Percentiles rank a stretch among this genome's conserved stretches.
Evolutionary conservation across 177 flowering plant genomes (phyloP).

Genomic region (Tripterygium wilfordii): DNA sequence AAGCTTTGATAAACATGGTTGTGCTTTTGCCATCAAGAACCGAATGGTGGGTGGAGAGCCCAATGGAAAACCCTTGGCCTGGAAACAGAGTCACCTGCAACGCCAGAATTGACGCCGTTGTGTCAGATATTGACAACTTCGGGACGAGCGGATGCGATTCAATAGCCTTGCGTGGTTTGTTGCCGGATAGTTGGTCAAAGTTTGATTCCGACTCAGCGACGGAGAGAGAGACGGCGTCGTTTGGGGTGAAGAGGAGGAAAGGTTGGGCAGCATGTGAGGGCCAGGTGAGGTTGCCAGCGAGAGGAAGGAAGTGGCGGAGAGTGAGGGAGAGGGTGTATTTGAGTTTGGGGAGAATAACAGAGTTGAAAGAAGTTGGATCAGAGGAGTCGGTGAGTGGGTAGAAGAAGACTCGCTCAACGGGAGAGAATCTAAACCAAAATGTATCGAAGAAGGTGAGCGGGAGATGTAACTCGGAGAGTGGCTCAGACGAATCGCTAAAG

Average conservation of each 20-base stretch:
- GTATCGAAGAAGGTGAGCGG: conserved; percentile 36
- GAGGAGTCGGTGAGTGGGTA: conserved; percentile 10
- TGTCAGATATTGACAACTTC: background rate
- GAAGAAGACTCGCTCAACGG: conserved; percentile 20
- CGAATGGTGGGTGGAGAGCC: conserved; percentile 4
- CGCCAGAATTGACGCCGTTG: background rate
- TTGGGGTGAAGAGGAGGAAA: too few relatives aligned
- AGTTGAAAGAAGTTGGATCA: background rate
- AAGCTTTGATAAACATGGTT: too few relatives aligned
- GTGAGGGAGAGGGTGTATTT: conserved; percentile 4
- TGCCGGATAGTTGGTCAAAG: too few relatives aligned
- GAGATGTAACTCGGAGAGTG: conserved; percentile 4
- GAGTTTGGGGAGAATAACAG: too few relatives aligned
- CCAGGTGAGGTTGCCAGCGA: conserved; percentile 13
- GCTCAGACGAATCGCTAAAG: conserved; percentile 1
- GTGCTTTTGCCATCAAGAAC: conserved; percentile 4
- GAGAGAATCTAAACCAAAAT: conserved; percentile 10
- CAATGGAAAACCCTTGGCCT: conserved; percentile 2
- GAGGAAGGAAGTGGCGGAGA: conserved; percentile 13
- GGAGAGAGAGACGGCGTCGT: too few relatives aligned
- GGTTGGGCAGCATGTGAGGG: conserved; percentile 3
- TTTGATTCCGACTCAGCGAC: too few relatives aligned
- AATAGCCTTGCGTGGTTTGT: too few relatives aligned
- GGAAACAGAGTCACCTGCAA: conserved; percentile 6
- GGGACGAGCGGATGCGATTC: too few relatives aligned